Evolutionary conservation across 768 basidiomycete species (phyloP).

Genomic region (Wakefieldia striispora): DNA sequence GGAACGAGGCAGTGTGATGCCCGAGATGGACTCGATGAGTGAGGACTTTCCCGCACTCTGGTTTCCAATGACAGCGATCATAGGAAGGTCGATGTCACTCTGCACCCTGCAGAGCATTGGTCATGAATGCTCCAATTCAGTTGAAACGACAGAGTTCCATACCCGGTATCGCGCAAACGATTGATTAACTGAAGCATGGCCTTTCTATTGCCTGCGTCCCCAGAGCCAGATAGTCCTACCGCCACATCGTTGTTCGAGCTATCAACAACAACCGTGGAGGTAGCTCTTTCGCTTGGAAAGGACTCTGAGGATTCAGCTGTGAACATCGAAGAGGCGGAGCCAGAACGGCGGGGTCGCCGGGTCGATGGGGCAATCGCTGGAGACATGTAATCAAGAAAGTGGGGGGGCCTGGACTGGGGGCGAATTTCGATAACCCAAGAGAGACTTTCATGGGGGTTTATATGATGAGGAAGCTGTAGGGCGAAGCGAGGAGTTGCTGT

Average conservation of each 20-base stretch:
- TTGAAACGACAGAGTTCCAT: background rate
- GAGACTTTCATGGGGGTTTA: too few species aligned
- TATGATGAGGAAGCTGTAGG: too few species aligned
- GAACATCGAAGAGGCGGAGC: background rate
- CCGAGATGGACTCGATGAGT: constrained; percentile 73
- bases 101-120: constrained; percentile 46
- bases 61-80: constrained; percentile 69
- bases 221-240: constrained; percentile 54
- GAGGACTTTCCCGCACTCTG: constrained; percentile 80
- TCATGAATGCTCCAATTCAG: background rate
- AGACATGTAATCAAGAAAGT: too few species aligned
- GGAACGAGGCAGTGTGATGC: constrained; percentile 65
- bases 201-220: constrained; percentile 41
- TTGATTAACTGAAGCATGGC: constrained; percentile 60
- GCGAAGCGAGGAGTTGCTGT: too few species aligned
- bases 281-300: background rate
- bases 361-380: too few species aligned
- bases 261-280: background rate
- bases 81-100: constrained; percentile 67
- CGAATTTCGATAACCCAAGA: too few species aligned
- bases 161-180: constrained; percentile 63
- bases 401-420: too few species aligned
- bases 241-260: constrained; percentile 10
- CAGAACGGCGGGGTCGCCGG: background rate
- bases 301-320: background rate